Evolutionary conservation across 345 rosid genomes (phyloP).

Genomic region (Rubroshorea leprosula): DNA sequence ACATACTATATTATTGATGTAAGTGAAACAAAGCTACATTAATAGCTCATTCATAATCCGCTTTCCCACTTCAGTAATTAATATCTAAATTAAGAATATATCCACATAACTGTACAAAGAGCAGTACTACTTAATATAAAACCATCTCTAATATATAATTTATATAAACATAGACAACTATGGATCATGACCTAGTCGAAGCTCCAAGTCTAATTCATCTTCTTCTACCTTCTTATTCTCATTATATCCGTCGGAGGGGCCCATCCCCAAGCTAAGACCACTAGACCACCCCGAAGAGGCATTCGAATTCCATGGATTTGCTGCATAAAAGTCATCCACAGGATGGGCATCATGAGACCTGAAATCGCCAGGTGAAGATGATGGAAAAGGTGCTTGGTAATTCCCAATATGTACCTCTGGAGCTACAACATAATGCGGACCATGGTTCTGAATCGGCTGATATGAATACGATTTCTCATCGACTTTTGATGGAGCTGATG

Average conservation of each 20-base stretch:
- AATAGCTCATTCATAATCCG: too few species aligned
- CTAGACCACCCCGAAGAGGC: conserved; percentile 32
- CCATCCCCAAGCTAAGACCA: conserved; percentile 45
- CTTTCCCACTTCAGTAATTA: too few species aligned
- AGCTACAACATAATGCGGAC: conserved; percentile 19
- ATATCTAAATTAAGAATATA: too few species aligned
- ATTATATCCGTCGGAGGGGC: conserved; percentile 15
- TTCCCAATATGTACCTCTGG: conserved; percentile 23
- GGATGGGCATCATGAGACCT: conserved; percentile 22
- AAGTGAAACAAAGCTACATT: too few species aligned
- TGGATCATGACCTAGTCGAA: conserved; percentile 69
- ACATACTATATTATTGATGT: too few species aligned
- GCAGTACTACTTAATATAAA: background rate
- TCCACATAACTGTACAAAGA: conserved; percentile 2
- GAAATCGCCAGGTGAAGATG: conserved; percentile 17
- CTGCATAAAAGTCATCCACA: conserved; percentile 23
- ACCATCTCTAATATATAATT: background rate
- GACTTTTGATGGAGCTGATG: conserved; percentile 22
- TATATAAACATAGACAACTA: conserved; percentile 4
- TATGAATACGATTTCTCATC: conserved; percentile 19
- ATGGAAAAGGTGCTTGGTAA: conserved; percentile 34
- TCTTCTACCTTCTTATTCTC: conserved; percentile 31
- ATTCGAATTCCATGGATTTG: conserved; percentile 23
- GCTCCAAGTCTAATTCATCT: conserved; percentile 83
- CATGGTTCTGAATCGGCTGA: conserved; percentile 25